Evolutionary conservation across 1,139 yeast species (phyloP), one percentile per base, ranked within the genome.

Genomic region (Geotrichum histeridarum): DNA sequence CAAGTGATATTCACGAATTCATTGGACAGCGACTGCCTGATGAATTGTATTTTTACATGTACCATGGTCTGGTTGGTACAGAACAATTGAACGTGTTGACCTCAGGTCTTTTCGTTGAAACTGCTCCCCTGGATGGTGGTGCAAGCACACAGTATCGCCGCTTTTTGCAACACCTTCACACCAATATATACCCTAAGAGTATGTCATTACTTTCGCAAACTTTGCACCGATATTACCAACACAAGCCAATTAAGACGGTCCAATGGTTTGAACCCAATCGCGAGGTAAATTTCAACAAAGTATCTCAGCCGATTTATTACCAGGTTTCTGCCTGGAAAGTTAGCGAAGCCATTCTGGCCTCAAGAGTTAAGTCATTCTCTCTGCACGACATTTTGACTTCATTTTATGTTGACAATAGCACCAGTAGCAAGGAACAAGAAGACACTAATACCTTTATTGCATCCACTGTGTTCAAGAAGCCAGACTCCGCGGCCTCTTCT

Each of bases 21-120:
- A 78, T 93, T 51, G 90, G 95, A 4, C 91, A 87, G 67, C 79
- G 94, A 64, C 75, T 93, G 53, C 96, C 98, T 1, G 87, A 90
- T 48, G 98, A 91, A 70, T 76, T 86, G 47, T 84, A 82, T 66
- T 89, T 85, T 66, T 93, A 90, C 69, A 82, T 83, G 64, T 84
- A 95, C 0, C 71, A 86, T 53, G 99, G 98, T 0, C 68, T 91
- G 43, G 73, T 86, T 30, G 81, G 86, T 7, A 75, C 86, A 7
- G 82, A 81, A 57, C 68, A 87, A 42, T 75, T 86, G 51, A 87
- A 86, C 59, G 80, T 89, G 0, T 75, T 90, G 22, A 77, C 87
- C 0, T 81, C 80, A 54, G 94, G 93, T 1, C 73, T 74, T 41
- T 77, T 81, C 57, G 72, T 78, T 27, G 86, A 89, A 59, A 77